Evolutionary conservation across 169 alveolate species (phyloP).

Genomic region (Plasmodium adleri): DNA sequence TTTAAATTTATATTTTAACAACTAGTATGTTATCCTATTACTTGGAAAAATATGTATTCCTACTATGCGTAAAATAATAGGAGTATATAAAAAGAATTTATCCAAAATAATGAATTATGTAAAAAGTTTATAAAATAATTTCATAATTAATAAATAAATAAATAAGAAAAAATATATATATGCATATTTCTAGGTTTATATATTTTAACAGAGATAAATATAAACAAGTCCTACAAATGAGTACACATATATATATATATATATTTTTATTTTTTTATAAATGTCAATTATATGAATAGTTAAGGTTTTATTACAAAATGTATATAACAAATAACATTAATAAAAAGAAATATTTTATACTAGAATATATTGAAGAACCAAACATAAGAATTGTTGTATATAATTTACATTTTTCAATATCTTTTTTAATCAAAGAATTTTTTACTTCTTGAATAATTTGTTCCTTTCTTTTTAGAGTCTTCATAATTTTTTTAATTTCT

Average conservation of each 20-base stretch:
- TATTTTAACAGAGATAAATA: too few species aligned
- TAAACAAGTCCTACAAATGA: background rate
- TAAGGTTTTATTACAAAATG: background rate
- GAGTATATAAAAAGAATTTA: too few species aligned
- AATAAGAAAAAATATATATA: too few species aligned
- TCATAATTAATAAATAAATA: too few species aligned
- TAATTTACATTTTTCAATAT: conserved; percentile 29
- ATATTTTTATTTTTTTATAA: background rate
- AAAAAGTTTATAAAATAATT: too few species aligned
- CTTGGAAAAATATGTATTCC: too few species aligned
- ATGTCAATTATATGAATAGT: background rate
- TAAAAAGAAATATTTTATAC: conserved; percentile 20
- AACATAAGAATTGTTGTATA: conserved; percentile 6
- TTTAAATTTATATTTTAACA: too few species aligned
- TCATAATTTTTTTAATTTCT: background rate
- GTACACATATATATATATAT: background rate
- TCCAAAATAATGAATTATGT: too few species aligned
- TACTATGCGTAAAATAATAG: too few species aligned
- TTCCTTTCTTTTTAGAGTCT: background rate
- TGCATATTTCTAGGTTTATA: too few species aligned
- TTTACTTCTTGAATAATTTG: conserved; percentile 10
- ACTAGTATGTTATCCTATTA: too few species aligned
- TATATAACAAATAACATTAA: conserved; percentile 8
- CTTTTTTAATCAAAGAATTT: conserved; percentile 23
- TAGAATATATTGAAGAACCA: background rate